Conservation (phyloP, 1,139 yeast genomes). For the Scheffersomyces cryptocercus region DNA sequence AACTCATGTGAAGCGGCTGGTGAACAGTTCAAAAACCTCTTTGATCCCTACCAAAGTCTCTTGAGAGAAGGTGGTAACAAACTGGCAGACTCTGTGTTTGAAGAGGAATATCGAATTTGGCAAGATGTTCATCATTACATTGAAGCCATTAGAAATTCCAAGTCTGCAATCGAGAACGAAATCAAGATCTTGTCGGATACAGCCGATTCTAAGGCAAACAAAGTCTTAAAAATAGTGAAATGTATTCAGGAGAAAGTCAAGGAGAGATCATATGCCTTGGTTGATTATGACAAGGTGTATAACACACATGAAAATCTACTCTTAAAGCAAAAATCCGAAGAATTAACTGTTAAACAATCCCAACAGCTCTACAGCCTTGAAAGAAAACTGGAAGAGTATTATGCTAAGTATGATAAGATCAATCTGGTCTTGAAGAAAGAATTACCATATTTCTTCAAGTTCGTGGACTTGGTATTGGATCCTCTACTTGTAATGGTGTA, state of each 20-base stretch:
- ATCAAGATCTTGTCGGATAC: constrained; percentile 12
- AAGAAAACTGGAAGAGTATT: constrained; percentile 30
- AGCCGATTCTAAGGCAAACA: constrained; percentile 19
- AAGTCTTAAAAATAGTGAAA: constrained; percentile 24
- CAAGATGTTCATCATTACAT: constrained; percentile 17
- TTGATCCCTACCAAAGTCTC: not conserved
- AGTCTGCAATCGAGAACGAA: constrained; percentile 15
- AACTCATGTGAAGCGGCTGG: constrained; percentile 2
- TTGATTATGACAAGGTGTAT: constrained; percentile 36
- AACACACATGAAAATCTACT: constrained; percentile 27
- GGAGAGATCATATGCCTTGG: constrained; percentile 29
- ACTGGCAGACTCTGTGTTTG: not conserved
- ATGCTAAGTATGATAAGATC: constrained; percentile 26
- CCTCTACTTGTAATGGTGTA: constrained; percentile 28
- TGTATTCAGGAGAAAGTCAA: constrained; percentile 20
- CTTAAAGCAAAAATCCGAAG: constrained; percentile 21
- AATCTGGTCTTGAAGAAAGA: constrained; percentile 38
- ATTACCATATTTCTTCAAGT: constrained; percentile 37
- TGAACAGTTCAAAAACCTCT: not conserved
- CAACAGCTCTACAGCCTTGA: constrained; percentile 31
- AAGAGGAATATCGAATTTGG: constrained; percentile 19
- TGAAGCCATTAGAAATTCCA: constrained; percentile 14
- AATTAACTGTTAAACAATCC: constrained; percentile 29
- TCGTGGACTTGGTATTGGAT: constrained; percentile 25
- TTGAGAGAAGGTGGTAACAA: not conserved